These are phyloP conservation scores for Huiozyma sinensis DNA, from an alignment of 805 yeast genomes.

Conservation along the genomic window DNA sequence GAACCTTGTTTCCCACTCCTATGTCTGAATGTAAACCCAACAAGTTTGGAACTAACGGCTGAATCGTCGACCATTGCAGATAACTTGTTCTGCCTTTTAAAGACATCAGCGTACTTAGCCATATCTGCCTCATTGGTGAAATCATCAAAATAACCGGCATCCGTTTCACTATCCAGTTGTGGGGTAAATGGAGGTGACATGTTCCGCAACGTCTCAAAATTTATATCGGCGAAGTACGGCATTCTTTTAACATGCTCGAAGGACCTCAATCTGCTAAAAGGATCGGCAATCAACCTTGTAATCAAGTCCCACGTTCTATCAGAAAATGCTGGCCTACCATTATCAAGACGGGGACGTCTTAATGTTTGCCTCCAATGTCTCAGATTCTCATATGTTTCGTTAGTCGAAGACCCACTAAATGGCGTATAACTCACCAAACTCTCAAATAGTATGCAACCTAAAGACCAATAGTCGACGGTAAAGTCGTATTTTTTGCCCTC, in stretches of 20 bases:
- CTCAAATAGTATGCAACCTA: constrained; percentile 95
- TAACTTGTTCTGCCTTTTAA: constrained; percentile 80
- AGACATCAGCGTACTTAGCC: constrained; percentile 95
- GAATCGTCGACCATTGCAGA: constrained; percentile 53
- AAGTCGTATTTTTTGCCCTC: constrained; percentile 90
- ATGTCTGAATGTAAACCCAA: constrained; percentile 94
- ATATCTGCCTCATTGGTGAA: constrained; percentile 92
- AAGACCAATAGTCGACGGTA: constrained; percentile 97
- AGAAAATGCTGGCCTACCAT: constrained; percentile 84
- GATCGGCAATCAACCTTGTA: constrained; percentile 68
- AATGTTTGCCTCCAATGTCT: constrained; percentile 87
- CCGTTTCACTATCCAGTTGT: constrained; percentile 91
- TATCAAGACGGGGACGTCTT: constrained; percentile 82
- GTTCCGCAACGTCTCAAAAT: constrained; percentile 60
- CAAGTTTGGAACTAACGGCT: constrained; percentile 60
- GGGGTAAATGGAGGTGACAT: constrained; percentile 93
- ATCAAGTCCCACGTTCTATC: constrained; percentile 94
- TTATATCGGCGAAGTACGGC: constrained; percentile 75
- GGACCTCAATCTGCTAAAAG: constrained; percentile 60
- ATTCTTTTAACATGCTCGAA: constrained; percentile 73
- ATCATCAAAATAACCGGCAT: constrained; percentile 98
- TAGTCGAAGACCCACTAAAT: constrained; percentile 84
- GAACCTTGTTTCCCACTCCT: constrained; percentile 35
- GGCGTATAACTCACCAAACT: constrained; percentile 96
- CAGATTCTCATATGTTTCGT: constrained; percentile 88